Base-by-base conservation (phyloP, 176 grass and related monocot species). In the Alloteropsis semialata region DNA sequence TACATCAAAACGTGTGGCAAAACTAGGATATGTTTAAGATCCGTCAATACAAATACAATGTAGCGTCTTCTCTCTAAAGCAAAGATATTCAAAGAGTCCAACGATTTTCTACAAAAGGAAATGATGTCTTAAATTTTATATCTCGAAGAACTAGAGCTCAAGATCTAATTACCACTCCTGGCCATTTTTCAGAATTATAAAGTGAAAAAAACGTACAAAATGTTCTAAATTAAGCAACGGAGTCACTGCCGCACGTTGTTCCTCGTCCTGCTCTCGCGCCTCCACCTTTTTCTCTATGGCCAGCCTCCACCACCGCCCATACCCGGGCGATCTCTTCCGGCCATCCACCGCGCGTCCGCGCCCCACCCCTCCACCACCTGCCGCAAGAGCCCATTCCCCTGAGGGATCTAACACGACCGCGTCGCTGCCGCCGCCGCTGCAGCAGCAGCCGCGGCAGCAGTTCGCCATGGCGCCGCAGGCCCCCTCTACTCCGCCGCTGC, bases 221-320 rank as follows among this genome's bases (percentile, higher is more conserved):
- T 11, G 15, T 32, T 54, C 80, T 43, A 63, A 88, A 78, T 83
- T 78, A 88, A 77, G 80, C 80, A 10, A 14, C 19, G 9, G 3
- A 6, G 13, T 13, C 13, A 43, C 18, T 50, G 19, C 80, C 73
- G 12, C 74, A 77, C 55, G 53, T 37, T 61, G 16, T 11, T 65
- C 33, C 45, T 62, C 73, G 22, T 19, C 0, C 54, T 33, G n/a
- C 25, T 0, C 10, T 45, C 54, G 21, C 21, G 21, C 41, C 64
- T 77, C 74, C 38, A 28, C 28, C n/a, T 37, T 84, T 74, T 75
- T 66, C 61, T 66, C 76, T 5, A 36, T 61, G 77, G 76, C 49
- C 68, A 62, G 45, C 11, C 50, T 75, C 87, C 69, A 68, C 78
- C 50, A 24, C 32, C 50, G 32, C 60, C 29, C 13, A 11, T 29